Evolutionary conservation across 306 rosid genomes (phyloP), one percentile per base, ranked within the genome.

Genomic region (Leucaena leucocephala): DNA sequence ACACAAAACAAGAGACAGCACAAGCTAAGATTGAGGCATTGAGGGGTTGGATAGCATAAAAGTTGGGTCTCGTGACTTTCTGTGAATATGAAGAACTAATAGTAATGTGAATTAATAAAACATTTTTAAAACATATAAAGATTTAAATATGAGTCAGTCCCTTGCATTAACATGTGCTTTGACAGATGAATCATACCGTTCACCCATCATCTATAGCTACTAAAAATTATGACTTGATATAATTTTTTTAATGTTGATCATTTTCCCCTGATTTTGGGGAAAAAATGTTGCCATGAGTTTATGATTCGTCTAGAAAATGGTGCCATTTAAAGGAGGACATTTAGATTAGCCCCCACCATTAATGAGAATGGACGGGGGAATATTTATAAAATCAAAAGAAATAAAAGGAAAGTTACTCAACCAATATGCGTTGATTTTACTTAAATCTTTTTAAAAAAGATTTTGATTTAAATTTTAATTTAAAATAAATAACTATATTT

Each of bases 11-110:
- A 21, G 33, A 59, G 85, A 84, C 80, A 78, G 67, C 46, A 71
- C 54, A 57, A 82, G 48, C 66, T 80, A 72, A 55, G 66, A 61
- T 36, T 46, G 7, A 3, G 33, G 6, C n/a, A 3, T 8, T 3
- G 5, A 2, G 69, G 69, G 64, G 62, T 63, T 76, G 72, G 73
- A 72, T 76, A 79, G 74, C 76, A 84, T 4, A 72, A 65, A 52
- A 72, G 57, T 64, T 63, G 50, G 34, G 50, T 49, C 77, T 79
- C 34, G 42, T 85, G 91, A 80, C 55, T 49, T 49, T 15, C 19
- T 49, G n/a, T 15, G 8, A 49, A 1, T 15, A 15, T 49, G 19
- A 15, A 1, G 1, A 14, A 48, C 5, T 3, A 13, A 13, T 8
- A 43, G 4, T 45, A 11, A 45, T 11, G 14, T 45, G 49, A 45